phyloP scores from a whole-genome alignment of 495 filamentous ascomycete genomes.

The Neurospora hispaniola region DNA sequence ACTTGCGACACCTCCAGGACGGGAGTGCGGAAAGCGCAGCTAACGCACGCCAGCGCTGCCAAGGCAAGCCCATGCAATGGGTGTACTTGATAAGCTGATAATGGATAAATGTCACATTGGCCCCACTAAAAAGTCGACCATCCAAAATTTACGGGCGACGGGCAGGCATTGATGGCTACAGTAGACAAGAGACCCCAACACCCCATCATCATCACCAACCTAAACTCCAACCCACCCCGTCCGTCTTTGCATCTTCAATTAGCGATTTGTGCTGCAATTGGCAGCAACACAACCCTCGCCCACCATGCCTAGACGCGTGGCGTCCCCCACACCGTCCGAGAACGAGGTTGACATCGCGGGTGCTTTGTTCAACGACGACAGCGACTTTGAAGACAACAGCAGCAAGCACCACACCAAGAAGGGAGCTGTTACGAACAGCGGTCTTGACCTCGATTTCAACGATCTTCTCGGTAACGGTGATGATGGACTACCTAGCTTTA shows the following conservation, averaged over 20 bases:
- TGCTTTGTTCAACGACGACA: conserved; percentile 56
- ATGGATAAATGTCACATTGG: conserved; percentile 12
- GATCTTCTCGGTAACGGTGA: conserved; percentile 29
- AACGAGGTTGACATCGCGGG: conserved; percentile 83
- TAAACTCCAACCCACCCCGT: not conserved
- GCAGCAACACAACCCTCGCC: conserved; percentile 1
- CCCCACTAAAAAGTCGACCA: conserved; percentile 16
- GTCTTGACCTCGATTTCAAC: conserved; percentile 28
- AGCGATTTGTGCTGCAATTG: not conserved
- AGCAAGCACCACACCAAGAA: not conserved
- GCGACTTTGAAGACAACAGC: conserved; percentile 19
- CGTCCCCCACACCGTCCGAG: conserved; percentile 80
- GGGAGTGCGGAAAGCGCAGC: not conserved
- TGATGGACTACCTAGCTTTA: not conserved
- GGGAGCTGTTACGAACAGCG: conserved; percentile 17
- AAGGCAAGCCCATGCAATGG: not conserved
- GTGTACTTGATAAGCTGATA: conserved; percentile 4
- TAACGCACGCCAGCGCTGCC: not conserved
- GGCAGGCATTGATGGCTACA: not conserved
- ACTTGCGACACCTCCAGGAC: not conserved
- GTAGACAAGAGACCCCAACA: not conserved
- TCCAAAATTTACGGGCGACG: not conserved
- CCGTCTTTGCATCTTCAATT: not conserved
- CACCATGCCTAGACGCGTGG: conserved; percentile 38
- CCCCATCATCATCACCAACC: not conserved